Evolutionary conservation across 441 rosid genomes (phyloP), one percentile per base, ranked within the genome.

Genomic region (Adansonia grandidieri): DNA sequence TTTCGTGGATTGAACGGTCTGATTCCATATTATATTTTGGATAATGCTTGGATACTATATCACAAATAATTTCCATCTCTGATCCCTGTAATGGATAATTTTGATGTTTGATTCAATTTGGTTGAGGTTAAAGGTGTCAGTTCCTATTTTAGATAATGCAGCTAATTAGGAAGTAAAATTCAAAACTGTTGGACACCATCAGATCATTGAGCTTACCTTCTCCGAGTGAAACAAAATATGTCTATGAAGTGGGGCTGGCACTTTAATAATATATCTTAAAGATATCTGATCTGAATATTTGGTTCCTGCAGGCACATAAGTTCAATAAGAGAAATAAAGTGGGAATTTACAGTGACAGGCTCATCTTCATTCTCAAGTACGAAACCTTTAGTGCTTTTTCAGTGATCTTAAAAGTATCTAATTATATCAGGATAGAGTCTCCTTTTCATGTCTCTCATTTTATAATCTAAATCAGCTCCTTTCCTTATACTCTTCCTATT

Each of bases 251-350:
- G 45, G 20, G 45, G 63, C 56, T 28, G 32, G 77, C 86, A 80
- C 74, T 79, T 78, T 87, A 73, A 75, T 86, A 32, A 0, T 84
- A 86, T 86, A 73, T 53, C 80, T 78, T 76, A 80, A 83, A 77
- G 77, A 81, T 73, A 79, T 88, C 97, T 95, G 89, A 95, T 89
- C 84, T 71, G 84, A 65, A 79, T 88, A 88, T 90, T 89, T 95
- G 91, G 85, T 93, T 93, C 92, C 88, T 95, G 98, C 96, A 95
- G 97, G 98, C 95, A 95, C 96, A 92, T 95, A 90, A 89, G 83
- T 84, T 84, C 85, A 73, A 56, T 78, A 75, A 85, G 87, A 83
- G 83, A 87, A 82, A 82, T 84, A 84, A 85, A 84, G 82, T 79
- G 84, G 83, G 84, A 78, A 67, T 78, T 78, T 85, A 77, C 86